Evolutionary conservation across 495 filamentous ascomycete species (phyloP).

Genomic region (Hapsidospora chrysogenum): DNA sequence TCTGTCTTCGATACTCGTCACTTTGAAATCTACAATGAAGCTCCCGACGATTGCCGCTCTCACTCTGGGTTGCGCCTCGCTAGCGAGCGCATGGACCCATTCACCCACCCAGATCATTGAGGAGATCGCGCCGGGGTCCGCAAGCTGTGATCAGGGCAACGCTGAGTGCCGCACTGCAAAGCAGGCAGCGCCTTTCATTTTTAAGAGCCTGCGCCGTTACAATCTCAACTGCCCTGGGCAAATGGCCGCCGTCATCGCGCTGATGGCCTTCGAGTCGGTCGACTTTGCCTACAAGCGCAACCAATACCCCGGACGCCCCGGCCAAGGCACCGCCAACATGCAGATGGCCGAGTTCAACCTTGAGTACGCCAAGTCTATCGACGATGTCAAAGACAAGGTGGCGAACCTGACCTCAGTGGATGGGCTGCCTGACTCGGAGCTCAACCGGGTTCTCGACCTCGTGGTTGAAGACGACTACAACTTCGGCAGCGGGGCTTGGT

Average conservation of each 20-base stretch:
- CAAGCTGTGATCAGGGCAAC: constrained; percentile 25
- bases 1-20: no score
- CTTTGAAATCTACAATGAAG: no score
- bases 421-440: constrained; percentile 6
- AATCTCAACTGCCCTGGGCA: constrained; percentile 25
- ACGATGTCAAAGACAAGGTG: constrained; percentile 23
- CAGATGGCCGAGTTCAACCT: constrained; percentile 42
- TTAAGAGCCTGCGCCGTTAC: constrained; percentile 13
- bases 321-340: constrained; percentile 78
- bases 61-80: no score
- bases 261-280: constrained; percentile 52
- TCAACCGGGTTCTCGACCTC: constrained; percentile 36
- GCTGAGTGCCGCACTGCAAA: constrained; percentile 51
- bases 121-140: background rate
- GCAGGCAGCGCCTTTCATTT: constrained; percentile 37
- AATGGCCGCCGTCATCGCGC: constrained; percentile 43
- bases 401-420: constrained; percentile 13
- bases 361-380: constrained; percentile 43
- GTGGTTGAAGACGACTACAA: constrained; percentile 43
- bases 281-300: constrained; percentile 56
- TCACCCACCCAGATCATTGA: no score
- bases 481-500: constrained; percentile 67
- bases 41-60: no score
- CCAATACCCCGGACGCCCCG: constrained; percentile 39
- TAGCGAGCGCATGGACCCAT: no score